phyloP scores from a whole-genome alignment of 768 basidiomycete species.

The Pleurotus platypus region DNA sequence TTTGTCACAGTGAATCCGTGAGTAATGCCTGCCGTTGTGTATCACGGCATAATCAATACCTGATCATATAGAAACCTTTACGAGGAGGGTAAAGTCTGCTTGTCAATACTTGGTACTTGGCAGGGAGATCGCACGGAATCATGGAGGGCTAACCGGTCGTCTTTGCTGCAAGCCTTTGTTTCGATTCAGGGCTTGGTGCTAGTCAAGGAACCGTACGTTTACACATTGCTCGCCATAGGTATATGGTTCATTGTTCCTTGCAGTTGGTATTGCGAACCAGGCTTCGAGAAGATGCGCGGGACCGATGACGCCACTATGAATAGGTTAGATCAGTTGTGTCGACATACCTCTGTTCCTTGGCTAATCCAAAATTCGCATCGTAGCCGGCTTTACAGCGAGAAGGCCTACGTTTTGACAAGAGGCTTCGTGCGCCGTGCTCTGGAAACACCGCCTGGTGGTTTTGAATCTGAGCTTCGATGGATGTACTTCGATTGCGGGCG shows the following conservation, averaged over 20 bases:
- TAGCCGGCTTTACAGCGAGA: conserved; percentile 90
- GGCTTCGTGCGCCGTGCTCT: conserved; percentile 89
- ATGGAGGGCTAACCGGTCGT: conserved; percentile 84
- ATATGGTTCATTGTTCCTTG: neutral
- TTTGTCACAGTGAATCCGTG: conserved; percentile 66
- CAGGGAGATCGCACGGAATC: conserved; percentile 83
- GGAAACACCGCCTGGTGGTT: conserved; percentile 67
- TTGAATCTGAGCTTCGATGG: conserved; percentile 71
- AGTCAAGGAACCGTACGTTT: conserved; percentile 84
- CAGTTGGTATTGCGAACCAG: conserved; percentile 91
- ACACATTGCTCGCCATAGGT: neutral
- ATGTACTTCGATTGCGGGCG: conserved; percentile 65
- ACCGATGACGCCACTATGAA: conserved; percentile 89
- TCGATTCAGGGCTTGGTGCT: conserved; percentile 93
- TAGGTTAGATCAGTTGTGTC: conserved; percentile 42
- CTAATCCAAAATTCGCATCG: conserved; percentile 2
- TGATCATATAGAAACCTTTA: conserved; percentile 68
- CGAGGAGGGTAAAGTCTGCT: conserved; percentile 92
- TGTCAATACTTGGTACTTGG: conserved; percentile 92
- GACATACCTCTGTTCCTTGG: conserved; percentile 3
- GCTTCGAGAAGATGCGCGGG: conserved; percentile 87
- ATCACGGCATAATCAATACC: conserved; percentile 1
- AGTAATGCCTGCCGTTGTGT: conserved; percentile 23
- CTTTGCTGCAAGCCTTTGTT: conserved; percentile 86
- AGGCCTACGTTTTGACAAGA: conserved; percentile 86